Base-by-base conservation (phyloP, 768 basidiomycete genomes). In the Naganishia friedmannii region DNA sequence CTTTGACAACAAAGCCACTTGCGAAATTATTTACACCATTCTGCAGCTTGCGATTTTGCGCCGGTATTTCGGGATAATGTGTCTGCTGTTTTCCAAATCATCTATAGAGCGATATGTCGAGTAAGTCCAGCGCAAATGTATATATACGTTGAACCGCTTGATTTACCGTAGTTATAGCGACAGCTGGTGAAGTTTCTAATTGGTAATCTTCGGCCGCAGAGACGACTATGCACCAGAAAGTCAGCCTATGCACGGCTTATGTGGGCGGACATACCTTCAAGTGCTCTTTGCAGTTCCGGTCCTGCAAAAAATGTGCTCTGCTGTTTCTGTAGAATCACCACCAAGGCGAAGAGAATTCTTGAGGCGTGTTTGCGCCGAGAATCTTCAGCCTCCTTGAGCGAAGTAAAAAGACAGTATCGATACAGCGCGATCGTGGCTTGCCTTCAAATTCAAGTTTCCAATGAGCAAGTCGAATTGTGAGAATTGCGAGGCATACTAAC, bases 1-100 rank as follows among this genome's bases (percentile, higher is more conserved):
- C 26, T 2, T 4, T 42, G 10, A 10, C 1, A 2, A 21, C 21
- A 17, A 26, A 19, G 6, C 1, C 13, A 26, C 23, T 23, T 3
- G 2, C n/a, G 42, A 12, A 3, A n/a, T 4, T 5, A 28, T 42
- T 37, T 63, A 63, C 60, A 63, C 60, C 60, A 63, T 28, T 63
- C 60, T 23, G 60, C 60, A 26, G 60, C 60, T 23, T 63, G 42
- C 17, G 60, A 45, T 42, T 63, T 63, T 26, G 39, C n/a, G 3
- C 60, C 60, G 23, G 5, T 26, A 1, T 31, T 45, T 42, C 28
- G 39, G 8, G 60, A 63, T 28, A 63, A 19, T n/a, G 28, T 46
- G 19, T 63, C 60, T 4, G 60, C 60, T 42, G 39, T 29, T 63
- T 63, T 63, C 60, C 60, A 63, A 15, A 63, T 63, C 39, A 63